Evolutionary conservation across 208 protist species (phyloP).

Genomic region (Acanthamoeba lugdunensis): DNA sequence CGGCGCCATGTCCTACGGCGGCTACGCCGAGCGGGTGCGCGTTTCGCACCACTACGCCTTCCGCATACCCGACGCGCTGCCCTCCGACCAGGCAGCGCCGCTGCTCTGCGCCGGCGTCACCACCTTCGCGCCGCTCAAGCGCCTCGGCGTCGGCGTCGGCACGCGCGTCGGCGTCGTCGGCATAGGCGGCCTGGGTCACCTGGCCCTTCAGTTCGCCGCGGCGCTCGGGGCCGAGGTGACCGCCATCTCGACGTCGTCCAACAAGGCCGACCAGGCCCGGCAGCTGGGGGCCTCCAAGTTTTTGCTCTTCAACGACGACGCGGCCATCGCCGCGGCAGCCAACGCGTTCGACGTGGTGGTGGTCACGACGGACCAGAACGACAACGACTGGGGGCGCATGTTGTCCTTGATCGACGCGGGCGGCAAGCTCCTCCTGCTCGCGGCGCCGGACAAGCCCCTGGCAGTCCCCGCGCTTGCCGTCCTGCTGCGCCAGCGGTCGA

Average conservation of each 20-base stretch:
- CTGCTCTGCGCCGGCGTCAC: constrained; percentile 81
- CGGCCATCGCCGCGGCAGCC: constrained; percentile 52
- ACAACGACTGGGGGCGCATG: constrained; percentile 63
- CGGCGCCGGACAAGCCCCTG: background rate
- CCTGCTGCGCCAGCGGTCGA: constrained; percentile 27
- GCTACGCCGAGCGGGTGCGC: constrained; percentile 64
- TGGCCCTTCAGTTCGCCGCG: constrained; percentile 74
- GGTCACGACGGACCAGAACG: constrained; percentile 13
- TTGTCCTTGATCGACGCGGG: background rate
- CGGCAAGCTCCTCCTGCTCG: constrained; percentile 25
- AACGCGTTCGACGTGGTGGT: constrained; percentile 53
- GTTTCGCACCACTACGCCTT: constrained; percentile 63
- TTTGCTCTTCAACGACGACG: constrained; percentile 40
- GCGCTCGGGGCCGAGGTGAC: constrained; percentile 77
- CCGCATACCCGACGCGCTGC: constrained; percentile 64
- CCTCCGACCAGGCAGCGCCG: constrained; percentile 67
- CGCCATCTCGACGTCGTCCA: constrained; percentile 76
- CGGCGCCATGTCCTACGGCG: constrained; percentile 32
- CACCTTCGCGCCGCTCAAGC: constrained; percentile 73
- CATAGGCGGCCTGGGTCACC: constrained; percentile 80
- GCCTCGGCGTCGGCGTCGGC: constrained; percentile 53
- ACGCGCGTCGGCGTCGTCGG: constrained; percentile 76
- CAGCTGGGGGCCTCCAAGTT: constrained; percentile 66
- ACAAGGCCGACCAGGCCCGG: constrained; percentile 72
- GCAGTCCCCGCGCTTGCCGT: background rate